Evolutionary conservation across 2,329 filamentous ascomycete species (phyloP).

Genomic region (Sporothrix pseudoabietina): DNA sequence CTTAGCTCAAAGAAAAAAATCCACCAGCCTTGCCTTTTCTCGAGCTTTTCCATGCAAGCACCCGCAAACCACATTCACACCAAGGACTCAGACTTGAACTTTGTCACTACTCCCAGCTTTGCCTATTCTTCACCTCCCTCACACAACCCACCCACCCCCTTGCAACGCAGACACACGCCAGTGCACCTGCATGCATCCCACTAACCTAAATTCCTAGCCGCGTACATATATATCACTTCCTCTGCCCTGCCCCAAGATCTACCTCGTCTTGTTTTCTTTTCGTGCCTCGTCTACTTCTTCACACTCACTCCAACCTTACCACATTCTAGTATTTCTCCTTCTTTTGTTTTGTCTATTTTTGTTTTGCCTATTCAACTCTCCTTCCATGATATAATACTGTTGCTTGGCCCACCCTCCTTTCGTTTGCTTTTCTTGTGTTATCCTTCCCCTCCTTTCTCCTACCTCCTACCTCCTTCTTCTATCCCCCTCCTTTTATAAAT

Average conservation of each 20-base stretch:
- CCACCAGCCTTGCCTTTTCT: slow-evolving; percentile 14
- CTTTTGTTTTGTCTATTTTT: neutral
- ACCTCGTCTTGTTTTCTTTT: slow-evolving; percentile 17
- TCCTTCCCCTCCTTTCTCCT: neutral
- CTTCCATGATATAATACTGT: slow-evolving; percentile 1
- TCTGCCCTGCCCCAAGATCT: slow-evolving; percentile 20
- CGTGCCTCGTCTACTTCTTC: slow-evolving; percentile 3
- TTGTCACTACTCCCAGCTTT: neutral
- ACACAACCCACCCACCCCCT: slow-evolving; percentile 1
- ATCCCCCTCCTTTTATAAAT: slow-evolving; percentile 28
- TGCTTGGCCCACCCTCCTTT: neutral
- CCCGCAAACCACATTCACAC: neutral
- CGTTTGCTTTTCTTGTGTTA: neutral
- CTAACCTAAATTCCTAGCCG: slow-evolving; percentile 29
- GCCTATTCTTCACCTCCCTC: slow-evolving; percentile 20
- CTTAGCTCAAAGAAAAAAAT: slow-evolving; percentile 2
- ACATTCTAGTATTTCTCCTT: neutral
- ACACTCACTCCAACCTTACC: neutral
- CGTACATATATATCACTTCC: slow-evolving; percentile 26
- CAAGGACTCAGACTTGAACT: neutral
- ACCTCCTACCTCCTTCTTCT: neutral
- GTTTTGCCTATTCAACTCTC: neutral
- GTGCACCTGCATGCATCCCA: slow-evolving; percentile 28
- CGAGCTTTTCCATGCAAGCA: neutral
- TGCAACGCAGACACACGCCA: slow-evolving; percentile 18